Evolutionary conservation across 176 grass and related monocot species (phyloP).

Genomic region (Triticum dicoccoides): DNA sequence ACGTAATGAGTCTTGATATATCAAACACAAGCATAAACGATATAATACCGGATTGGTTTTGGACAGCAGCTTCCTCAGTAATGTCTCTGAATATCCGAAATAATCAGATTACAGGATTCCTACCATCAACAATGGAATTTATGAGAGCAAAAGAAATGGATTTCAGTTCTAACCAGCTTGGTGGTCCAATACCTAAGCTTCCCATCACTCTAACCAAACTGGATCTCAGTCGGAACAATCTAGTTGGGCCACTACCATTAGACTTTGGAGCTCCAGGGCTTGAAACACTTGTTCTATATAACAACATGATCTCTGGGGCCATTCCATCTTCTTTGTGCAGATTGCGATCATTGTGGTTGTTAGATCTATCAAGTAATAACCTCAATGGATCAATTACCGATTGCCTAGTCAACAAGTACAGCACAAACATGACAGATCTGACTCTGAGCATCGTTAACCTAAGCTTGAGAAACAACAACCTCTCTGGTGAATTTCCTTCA

Average conservation of each 20-base stretch:
- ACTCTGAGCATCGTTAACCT: not conserved
- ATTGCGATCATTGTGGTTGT: fast-evolving
- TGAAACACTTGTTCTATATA: not conserved
- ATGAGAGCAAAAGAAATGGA: not conserved
- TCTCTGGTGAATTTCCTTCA: not conserved
- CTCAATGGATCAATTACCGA: not conserved
- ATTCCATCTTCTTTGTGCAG: slow-evolving; percentile 8
- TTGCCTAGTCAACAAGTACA: not conserved
- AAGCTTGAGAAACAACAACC: not conserved
- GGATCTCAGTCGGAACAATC: not conserved
- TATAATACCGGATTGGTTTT: not conserved
- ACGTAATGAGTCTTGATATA: not conserved
- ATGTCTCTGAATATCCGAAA: not conserved
- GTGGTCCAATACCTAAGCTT: not conserved
- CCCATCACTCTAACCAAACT: not conserved
- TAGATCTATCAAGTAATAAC: not conserved
- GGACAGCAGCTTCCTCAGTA: not conserved
- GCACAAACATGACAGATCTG: not conserved
- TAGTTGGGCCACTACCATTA: not conserved
- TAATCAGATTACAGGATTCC: slow-evolving; percentile 14
- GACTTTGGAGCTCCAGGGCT: not conserved
- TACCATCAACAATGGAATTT: not conserved
- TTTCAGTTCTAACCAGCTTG: not conserved
- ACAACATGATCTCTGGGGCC: not conserved
- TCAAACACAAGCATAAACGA: not conserved